Evolutionary conservation across 1,284 basidiomycete species (phyloP).

Genomic region (Schizophyllum amplum): DNA sequence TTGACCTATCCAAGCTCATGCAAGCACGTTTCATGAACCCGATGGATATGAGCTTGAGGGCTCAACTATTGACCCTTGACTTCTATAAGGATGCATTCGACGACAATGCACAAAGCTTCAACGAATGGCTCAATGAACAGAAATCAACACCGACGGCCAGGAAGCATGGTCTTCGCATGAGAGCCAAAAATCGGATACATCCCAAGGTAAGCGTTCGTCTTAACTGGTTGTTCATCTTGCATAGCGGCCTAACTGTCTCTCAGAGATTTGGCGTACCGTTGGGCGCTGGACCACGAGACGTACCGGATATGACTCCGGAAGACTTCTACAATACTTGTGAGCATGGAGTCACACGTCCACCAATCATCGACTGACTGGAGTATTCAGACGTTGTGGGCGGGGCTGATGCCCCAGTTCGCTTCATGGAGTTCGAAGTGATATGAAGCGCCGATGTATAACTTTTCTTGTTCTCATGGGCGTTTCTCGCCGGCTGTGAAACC

Average conservation of each 20-base stretch:
- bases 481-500: no score
- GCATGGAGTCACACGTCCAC: background rate
- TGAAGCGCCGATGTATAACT: no score
- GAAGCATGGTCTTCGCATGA: background rate
- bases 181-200: background rate
- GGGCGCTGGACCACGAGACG: background rate
- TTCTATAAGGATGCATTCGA: background rate
- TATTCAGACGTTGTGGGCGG: background rate
- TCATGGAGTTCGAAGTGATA: slow-evolving; percentile 13
- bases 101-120: background rate
- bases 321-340: background rate
- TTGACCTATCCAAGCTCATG: no score
- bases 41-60: no score
- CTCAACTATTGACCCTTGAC: no score
- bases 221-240: no score
- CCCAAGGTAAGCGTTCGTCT: background rate
- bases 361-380: background rate
- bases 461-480: no score
- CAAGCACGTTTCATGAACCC: no score
- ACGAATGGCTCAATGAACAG: background rate
- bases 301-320: background rate
- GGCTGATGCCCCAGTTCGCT: slow-evolving; percentile 4
- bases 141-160: no score
- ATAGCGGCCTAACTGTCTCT: background rate
- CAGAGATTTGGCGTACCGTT: background rate